These are phyloP conservation scores for Sergeia podlipaevii DNA, from an alignment of 208 protist genomes.

Conservation along the genomic window DNA sequence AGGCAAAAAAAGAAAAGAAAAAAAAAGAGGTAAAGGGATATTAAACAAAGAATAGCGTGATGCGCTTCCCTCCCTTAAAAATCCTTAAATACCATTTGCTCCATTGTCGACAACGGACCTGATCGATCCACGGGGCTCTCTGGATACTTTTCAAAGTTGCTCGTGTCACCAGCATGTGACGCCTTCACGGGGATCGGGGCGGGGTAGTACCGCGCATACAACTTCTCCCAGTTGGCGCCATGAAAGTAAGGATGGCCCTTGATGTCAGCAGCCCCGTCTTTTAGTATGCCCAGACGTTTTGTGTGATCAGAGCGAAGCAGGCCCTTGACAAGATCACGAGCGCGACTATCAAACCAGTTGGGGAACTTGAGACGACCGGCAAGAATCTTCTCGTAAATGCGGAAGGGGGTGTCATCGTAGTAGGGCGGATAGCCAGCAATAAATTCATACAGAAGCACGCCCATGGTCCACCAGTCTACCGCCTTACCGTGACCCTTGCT, in stretches of 20 bases:
- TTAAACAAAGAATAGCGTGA: not conserved
- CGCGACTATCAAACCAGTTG: constrained; percentile 77
- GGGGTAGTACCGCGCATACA: constrained; percentile 74
- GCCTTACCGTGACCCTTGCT: constrained; percentile 93
- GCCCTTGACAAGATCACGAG: constrained; percentile 77
- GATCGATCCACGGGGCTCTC: constrained; percentile 69
- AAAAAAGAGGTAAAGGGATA: constrained; percentile 7
- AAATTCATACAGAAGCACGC: constrained; percentile 95
- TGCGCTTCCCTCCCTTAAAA: constrained; percentile 44
- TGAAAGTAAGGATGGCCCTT: constrained; percentile 95
- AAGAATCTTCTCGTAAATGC: constrained; percentile 91
- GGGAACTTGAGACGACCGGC: constrained; percentile 76
- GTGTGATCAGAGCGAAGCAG: constrained; percentile 87
- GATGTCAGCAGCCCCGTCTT: constrained; percentile 89
- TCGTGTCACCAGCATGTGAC: constrained; percentile 71
- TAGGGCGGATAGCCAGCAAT: constrained; percentile 92
- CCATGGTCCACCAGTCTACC: constrained; percentile 97
- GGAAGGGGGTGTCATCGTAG: constrained; percentile 88
- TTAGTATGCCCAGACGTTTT: constrained; percentile 86
- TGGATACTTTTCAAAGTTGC: constrained; percentile 88
- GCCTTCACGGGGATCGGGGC: constrained; percentile 81
- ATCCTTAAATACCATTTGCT: constrained; percentile 81
- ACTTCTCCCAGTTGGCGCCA: constrained; percentile 92
- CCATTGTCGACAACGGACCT: constrained; percentile 47
- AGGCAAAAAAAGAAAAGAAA: too few species aligned